Evolutionary conservation across 2,329 filamentous ascomycete genomes (phyloP).

Genomic region (Botryotinia calthae): DNA sequence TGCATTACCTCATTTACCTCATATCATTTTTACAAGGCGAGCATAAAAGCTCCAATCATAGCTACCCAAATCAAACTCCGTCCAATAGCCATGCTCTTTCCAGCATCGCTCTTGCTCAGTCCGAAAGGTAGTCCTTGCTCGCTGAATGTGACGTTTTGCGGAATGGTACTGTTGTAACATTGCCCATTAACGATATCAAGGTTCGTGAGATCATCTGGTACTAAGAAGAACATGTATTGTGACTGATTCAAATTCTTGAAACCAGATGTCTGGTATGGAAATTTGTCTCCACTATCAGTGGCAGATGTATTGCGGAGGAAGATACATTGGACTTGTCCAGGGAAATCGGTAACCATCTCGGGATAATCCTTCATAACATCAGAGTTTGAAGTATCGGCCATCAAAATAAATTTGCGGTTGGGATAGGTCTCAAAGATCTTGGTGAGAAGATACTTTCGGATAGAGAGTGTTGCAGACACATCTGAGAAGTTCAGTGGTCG

Average conservation of each 20-base stretch:
- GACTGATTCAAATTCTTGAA: slow-evolving; percentile 66
- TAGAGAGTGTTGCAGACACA: slow-evolving; percentile 65
- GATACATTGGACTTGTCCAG: slow-evolving; percentile 73
- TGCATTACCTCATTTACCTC: slow-evolving; percentile 6
- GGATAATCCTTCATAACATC: slow-evolving; percentile 70
- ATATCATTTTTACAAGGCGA: not conserved
- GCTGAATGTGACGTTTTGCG: slow-evolving; percentile 70
- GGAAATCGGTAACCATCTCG: slow-evolving; percentile 61
- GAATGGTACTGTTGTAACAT: slow-evolving; percentile 62
- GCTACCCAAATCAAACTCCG: not conserved
- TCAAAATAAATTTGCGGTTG: slow-evolving; percentile 68
- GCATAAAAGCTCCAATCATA: not conserved
- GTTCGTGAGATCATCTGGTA: slow-evolving; percentile 64
- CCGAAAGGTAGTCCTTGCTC: slow-evolving; percentile 57
- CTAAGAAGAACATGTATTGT: slow-evolving; percentile 77
- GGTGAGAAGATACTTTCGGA: slow-evolving; percentile 66
- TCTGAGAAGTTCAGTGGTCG: slow-evolving; percentile 79
- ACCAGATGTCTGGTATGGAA: slow-evolving; percentile 72
- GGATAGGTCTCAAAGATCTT: slow-evolving; percentile 76
- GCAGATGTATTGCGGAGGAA: slow-evolving; percentile 71
- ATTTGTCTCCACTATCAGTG: slow-evolving; percentile 64
- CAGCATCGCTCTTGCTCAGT: slow-evolving; percentile 31
- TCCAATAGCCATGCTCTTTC: not conserved
- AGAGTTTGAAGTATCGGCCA: slow-evolving; percentile 73
- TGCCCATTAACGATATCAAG: slow-evolving; percentile 67